A percentile compares a stretch with the other conserved stretches of the same genome.
These are phyloP conservation scores for Schizopora paradoxa DNA, from an alignment of 1,284 basidiomycete species.

Conservation along the genomic window DNA sequence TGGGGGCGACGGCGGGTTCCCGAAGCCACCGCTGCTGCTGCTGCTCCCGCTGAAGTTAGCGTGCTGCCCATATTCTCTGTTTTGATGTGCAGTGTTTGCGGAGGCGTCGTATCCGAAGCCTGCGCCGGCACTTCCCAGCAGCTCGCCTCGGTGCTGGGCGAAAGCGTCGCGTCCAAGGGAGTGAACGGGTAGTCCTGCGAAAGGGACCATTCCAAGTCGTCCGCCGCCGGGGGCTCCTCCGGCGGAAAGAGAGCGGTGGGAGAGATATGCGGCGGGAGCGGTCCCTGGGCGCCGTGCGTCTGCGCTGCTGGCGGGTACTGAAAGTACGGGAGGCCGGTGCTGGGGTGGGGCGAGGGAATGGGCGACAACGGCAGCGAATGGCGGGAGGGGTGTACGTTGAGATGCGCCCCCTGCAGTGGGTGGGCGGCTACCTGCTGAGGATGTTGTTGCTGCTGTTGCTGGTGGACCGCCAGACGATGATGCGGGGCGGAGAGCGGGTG, in stretches of 20 bases:
- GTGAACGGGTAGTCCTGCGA: conserved; percentile 38
- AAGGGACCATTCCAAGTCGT: conserved; percentile 40
- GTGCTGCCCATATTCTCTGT: conserved; percentile 23
- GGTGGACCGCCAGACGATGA: conserved; percentile 33
- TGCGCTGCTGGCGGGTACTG: conserved; percentile 34
- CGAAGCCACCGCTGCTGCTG: conserved; percentile 24
- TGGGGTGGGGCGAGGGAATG: conserved; percentile 42
- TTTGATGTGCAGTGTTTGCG: conserved; percentile 14
- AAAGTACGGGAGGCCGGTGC: conserved; percentile 44
- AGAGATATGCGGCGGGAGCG: conserved; percentile 53
- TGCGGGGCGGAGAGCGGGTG: conserved; percentile 35
- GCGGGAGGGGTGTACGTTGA: conserved; percentile 53
- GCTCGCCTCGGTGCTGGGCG: conserved; percentile 15
- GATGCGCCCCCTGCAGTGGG: conserved; percentile 32
- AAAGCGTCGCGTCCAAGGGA: conserved; percentile 31
- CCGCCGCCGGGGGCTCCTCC: conserved; percentile 37
- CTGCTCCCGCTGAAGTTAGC: conserved; percentile 23
- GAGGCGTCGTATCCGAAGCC: conserved; percentile 9
- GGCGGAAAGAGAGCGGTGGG: conserved; percentile 37
- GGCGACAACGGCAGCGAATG: conserved; percentile 69
- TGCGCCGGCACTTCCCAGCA: conserved; percentile 13
- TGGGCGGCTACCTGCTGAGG: conserved; percentile 39
- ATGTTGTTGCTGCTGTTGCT: conserved; percentile 18
- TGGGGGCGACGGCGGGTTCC: conserved; percentile 25
- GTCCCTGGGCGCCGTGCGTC: conserved; percentile 48